These are phyloP conservation scores for Claviceps paspali DNA, from an alignment of 2,329 filamentous ascomycete genomes.

Conservation along the genomic window DNA sequence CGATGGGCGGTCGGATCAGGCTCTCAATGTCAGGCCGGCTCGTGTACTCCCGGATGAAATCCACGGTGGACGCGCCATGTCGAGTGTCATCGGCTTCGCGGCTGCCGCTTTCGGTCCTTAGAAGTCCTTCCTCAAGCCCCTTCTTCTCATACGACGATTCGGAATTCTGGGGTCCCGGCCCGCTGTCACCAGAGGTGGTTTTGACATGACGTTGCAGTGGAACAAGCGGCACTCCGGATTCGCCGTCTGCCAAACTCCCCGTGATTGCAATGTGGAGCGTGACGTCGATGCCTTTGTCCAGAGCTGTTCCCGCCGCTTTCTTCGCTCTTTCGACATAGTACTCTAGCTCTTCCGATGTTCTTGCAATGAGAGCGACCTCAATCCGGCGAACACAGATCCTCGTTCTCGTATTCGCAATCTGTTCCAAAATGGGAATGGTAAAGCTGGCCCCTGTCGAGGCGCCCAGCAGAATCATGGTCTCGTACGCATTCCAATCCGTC, in stretches of 20 bases:
- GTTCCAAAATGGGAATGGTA: constrained; percentile 43
- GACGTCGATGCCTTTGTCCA: constrained; percentile 31
- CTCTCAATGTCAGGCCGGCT: constrained; percentile 33
- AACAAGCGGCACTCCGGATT: constrained; percentile 4
- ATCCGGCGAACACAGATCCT: constrained; percentile 35
- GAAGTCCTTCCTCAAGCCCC: neutral
- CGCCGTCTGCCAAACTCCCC: constrained; percentile 8
- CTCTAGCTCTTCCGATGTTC: constrained; percentile 35
- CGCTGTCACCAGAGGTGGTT: neutral
- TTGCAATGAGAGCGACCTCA: constrained; percentile 37
- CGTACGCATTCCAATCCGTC: constrained; percentile 41
- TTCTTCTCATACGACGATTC: neutral
- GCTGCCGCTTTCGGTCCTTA: neutral
- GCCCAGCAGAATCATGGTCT: constrained; percentile 43
- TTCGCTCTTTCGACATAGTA: constrained; percentile 37
- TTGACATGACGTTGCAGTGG: neutral
- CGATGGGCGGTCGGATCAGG: constrained; percentile 38
- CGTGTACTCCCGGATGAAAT: constrained; percentile 28
- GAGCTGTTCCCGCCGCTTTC: constrained; percentile 26
- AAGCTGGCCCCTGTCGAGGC: constrained; percentile 50
- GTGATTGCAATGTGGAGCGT: constrained; percentile 40
- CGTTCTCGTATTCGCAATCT: constrained; percentile 26
- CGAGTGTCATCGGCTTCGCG: neutral
- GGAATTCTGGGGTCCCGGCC: neutral
- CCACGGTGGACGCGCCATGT: constrained; percentile 6